Evolutionary conservation across 495 filamentous ascomycete genomes (phyloP), one percentile per base, ranked within the genome.

Genomic region (Friedmanniomyces simplex): DNA sequence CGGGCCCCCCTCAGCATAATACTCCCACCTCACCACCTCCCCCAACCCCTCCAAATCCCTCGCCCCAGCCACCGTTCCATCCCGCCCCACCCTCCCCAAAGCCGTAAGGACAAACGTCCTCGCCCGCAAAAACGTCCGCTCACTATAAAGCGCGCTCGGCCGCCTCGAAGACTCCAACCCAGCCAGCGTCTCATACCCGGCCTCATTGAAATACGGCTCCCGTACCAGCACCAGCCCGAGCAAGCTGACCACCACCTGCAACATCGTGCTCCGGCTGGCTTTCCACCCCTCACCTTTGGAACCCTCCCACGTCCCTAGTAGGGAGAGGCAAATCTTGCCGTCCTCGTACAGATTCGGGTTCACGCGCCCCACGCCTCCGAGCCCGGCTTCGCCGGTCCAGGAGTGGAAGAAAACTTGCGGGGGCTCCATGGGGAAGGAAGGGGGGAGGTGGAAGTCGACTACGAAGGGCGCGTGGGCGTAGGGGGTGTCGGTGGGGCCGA

Each of bases 271-370:
- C 11, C 68, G 70, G 2, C 28, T 63, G n/a, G 78, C 56, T 18
- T 68, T 74, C 82, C 82, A 85, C 20, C 52, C 66, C 60, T 85
- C 82, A 34, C 72, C 72, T 7, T 72, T 72, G 51, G 76, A 68
- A 0, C 75, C 68, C 50, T 76, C 71, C 82, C 82, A 85, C 2
- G 82, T 84, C 1, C 80, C 82, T 12, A 85, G 64, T 22, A 85
- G 66, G 54, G 70, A 80, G 12, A 85, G 67, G 57, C 82, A 85
- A 32, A 84, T 79, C 49, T 75, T 81, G 14, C 82, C 79, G 61
- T 83, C 74, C 60, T 83, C 79, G 60, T 82, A 83, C 4, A 85
- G 63, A 60, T 85, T 85, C 0, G 82, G 82, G 63, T 85, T 85
- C 36, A 83, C 71, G 14, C 71, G 68, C 1, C 78, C 55, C 14